Conservation (phyloP, 805 yeast genomes). For the Candida ponderosae region DNA sequence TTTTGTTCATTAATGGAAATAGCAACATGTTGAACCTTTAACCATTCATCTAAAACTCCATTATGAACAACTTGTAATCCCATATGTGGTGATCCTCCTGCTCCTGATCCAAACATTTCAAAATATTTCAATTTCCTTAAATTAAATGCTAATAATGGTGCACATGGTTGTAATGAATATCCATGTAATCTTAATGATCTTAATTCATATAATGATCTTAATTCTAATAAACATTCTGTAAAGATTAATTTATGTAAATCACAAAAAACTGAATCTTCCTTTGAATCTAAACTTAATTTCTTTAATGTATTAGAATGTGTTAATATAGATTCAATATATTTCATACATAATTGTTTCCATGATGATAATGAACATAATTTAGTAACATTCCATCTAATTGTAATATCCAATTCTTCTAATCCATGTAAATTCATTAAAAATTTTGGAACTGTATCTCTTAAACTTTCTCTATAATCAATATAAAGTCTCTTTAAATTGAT, state of each 20-base stretch:
- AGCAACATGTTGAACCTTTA: conserved; percentile 47
- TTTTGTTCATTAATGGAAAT: conserved; percentile 26
- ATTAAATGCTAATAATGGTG: conserved; percentile 18
- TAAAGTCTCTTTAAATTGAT: conserved; percentile 20
- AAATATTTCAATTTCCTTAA: conserved; percentile 25
- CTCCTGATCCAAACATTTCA: conserved; percentile 40
- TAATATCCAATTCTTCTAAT: conserved; percentile 30
- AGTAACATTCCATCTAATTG: conserved; percentile 32
- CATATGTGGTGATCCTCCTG: conserved; percentile 47
- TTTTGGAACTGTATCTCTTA: conserved; percentile 31
- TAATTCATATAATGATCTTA: conserved; percentile 19
- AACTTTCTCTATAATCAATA: conserved; percentile 34
- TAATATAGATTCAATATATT: conserved; percentile 13
- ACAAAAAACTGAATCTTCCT: conserved; percentile 28
- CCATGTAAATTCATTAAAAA: conserved; percentile 21
- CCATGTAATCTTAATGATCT: conserved; percentile 34
- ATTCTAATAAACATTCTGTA: conserved; percentile 12
- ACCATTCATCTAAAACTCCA: conserved; percentile 50
- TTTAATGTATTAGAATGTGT: conserved; percentile 15
- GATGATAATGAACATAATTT: conserved; percentile 16
- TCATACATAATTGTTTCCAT: conserved; percentile 15
- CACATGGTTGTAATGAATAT: conserved; percentile 21
- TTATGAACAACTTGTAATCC: conserved; percentile 48
- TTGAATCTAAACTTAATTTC: conserved; percentile 32
- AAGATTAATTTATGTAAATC: conserved; percentile 23